Conservation (phyloP, 106 monocot genomes). For the Dendrobium huoshanense region DNA sequence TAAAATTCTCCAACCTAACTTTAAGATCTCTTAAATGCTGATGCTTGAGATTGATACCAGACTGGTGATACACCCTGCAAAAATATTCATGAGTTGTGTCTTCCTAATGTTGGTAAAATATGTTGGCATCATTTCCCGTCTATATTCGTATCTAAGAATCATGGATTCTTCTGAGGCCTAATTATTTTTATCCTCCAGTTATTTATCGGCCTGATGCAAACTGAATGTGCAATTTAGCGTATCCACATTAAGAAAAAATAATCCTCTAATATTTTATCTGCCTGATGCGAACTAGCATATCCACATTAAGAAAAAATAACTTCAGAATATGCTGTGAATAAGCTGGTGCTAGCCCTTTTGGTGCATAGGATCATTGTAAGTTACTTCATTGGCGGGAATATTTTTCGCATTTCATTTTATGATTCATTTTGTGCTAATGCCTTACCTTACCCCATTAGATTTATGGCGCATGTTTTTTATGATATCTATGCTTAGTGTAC, state of each 20-base stretch:
- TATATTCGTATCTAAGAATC: background rate
- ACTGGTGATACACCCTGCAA: background rate
- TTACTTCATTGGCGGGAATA: background rate
- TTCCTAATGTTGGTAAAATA: background rate
- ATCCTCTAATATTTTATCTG: background rate
- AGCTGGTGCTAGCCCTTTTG: background rate
- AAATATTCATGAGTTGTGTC: background rate
- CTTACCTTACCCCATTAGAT: background rate
- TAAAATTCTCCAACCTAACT: background rate
- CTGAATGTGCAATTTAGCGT: background rate
- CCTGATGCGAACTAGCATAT: background rate
- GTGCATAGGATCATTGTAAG: background rate
- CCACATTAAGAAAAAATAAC: background rate
- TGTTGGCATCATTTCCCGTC: background rate
- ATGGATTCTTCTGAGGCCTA: background rate
- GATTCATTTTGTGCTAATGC: background rate
- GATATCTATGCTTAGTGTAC: background rate
- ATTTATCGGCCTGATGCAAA: background rate
- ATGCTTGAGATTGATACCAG: background rate
- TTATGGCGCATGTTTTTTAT: background rate
- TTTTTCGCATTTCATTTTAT: background rate
- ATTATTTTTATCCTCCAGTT: background rate
- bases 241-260: background rate
- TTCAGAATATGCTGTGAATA: background rate
- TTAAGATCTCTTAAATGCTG: background rate